Percentiles rank a stretch among this genome's conserved stretches.
Conservation (phyloP, 768 basidiomycete genomes). For the Erythrobasidium yunnanense region DNA sequence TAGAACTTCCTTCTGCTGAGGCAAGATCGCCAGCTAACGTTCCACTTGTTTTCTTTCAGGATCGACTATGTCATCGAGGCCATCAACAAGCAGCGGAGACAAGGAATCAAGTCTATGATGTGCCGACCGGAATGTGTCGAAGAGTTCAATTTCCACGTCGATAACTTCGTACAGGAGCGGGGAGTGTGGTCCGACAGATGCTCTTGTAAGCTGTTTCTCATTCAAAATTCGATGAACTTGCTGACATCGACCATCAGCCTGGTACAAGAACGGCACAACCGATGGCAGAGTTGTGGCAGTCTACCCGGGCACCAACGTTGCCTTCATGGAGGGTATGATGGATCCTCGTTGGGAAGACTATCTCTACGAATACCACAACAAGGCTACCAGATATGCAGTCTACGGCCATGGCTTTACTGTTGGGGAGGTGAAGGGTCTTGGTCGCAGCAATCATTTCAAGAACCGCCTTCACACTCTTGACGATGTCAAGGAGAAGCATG, state of each 20-base stretch:
- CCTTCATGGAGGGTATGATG: slow-evolving; percentile 1
- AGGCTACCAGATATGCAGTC: neutral
- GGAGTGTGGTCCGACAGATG: neutral
- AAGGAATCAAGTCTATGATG: slow-evolving; percentile 8
- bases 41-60: neutral
- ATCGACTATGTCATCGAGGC: slow-evolving; percentile 14
- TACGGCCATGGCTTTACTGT: slow-evolving; percentile 10
- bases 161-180: slow-evolving; percentile 4
- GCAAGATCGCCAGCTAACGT: neutral
- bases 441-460: neutral
- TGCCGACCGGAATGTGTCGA: slow-evolving; percentile 5
- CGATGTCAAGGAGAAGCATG: neutral
- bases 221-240: neutral
- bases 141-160: slow-evolving; percentile 16
- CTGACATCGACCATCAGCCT: neutral
- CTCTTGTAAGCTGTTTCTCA: neutral
- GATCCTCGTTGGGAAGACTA: slow-evolving; percentile 23
- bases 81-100: slow-evolving; percentile 9
- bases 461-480: slow-evolving; percentile 8
- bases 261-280: slow-evolving; percentile 19
- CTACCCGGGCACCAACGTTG: neutral
- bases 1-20: neutral
- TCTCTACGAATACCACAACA: slow-evolving; percentile 12
- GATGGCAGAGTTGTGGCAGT: slow-evolving; percentile 7
- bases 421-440: slow-evolving; percentile 3